These are phyloP conservation scores for Penicillium sp. DNA, from an alignment of 2,329 filamentous ascomycete genomes.

Conservation along the genomic window DNA sequence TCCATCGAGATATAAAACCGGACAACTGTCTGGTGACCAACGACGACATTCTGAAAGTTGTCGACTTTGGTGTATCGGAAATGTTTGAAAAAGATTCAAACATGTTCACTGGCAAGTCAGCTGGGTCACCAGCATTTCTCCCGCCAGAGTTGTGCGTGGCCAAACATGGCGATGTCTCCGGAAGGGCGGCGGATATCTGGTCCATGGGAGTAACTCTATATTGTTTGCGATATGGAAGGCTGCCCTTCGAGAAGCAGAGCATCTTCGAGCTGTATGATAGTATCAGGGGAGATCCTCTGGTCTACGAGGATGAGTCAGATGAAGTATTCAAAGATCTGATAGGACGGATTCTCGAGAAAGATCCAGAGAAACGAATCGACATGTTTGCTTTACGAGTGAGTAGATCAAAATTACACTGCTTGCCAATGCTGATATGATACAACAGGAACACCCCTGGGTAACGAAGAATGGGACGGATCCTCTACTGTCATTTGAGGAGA, in stretches of 20 bases:
- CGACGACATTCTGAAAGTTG: conserved; percentile 92
- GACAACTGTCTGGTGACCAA: conserved; percentile 89
- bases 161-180: conserved; percentile 82
- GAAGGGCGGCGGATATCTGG: conserved; percentile 92
- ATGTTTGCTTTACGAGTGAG: conserved; percentile 80
- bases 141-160: conserved; percentile 87
- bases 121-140: conserved; percentile 90
- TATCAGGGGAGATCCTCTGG: conserved; percentile 69
- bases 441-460: conserved; percentile 87
- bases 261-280: conserved; percentile 87
- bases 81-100: conserved; percentile 88
- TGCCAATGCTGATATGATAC: conserved; percentile 8
- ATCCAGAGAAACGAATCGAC: conserved; percentile 75
- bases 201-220: conserved; percentile 96
- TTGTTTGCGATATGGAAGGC: conserved; percentile 81
- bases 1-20: conserved; percentile 96
- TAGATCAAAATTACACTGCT: conserved; percentile 7
- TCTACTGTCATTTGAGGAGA: conserved; percentile 77
- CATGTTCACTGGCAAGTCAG: conserved; percentile 91
- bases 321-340: conserved; percentile 73
- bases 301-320: conserved; percentile 62
- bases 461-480: conserved; percentile 75
- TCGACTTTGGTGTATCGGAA: conserved; percentile 98
- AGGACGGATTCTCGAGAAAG: conserved; percentile 71
- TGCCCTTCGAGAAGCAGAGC: conserved; percentile 78